Evolutionary conservation across 2,329 filamentous ascomycete species (phyloP).

Genomic region (Sordariomycetes sp.): DNA sequence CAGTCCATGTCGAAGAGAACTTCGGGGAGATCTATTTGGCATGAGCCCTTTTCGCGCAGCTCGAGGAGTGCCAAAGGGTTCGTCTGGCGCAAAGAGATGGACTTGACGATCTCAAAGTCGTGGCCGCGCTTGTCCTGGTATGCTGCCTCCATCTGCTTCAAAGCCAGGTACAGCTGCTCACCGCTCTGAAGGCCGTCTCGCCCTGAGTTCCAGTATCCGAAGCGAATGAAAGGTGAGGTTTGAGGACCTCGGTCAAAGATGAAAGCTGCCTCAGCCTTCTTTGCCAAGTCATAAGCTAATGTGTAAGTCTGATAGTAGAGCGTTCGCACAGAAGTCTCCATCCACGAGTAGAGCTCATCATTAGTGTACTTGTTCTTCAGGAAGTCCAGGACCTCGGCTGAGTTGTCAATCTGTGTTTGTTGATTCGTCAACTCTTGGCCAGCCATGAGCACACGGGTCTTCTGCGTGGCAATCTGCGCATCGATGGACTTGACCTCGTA

Average conservation of each 20-base stretch:
- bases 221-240: background rate
- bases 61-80: conserved; percentile 4
- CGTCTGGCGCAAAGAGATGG: conserved; percentile 4
- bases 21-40: conserved; percentile 16
- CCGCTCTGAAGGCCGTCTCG: conserved; percentile 1
- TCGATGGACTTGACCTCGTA: no score
- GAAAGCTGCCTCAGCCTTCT: conserved; percentile 5
- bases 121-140: conserved; percentile 1
- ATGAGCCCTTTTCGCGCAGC: conserved; percentile 2
- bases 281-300: background rate
- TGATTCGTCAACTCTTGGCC: no score
- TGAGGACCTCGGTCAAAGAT: conserved; percentile 4
- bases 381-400: no score
- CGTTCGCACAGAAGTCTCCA: no score
- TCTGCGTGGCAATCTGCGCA: no score
- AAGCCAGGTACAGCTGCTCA: conserved; percentile 1
- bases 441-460: no score
- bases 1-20: conserved; percentile 25
- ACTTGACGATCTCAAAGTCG: conserved; percentile 7
- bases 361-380: no score
- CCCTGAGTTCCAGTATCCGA: background rate
- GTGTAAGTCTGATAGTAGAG: conserved; percentile 4
- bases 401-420: no score
- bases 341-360: no score
- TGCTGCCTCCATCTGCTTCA: conserved; percentile 3